phyloP scores from a whole-genome alignment of 2,329 filamentous ascomycete species.

The Akanthomyces uredinophilus region DNA sequence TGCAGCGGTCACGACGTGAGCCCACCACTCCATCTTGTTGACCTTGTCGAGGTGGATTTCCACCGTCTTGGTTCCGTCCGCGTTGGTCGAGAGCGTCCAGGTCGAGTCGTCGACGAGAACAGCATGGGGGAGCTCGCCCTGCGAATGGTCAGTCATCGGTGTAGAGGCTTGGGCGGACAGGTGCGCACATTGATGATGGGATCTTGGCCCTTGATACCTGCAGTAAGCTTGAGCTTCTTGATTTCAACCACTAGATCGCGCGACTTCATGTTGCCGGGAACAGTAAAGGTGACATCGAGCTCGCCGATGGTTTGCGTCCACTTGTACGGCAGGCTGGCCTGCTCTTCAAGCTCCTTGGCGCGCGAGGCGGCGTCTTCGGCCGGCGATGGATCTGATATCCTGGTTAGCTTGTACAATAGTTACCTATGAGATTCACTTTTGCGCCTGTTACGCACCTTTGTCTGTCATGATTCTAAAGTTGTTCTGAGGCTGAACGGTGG shows the following conservation, averaged over 20 bases:
- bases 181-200: slow-evolving; percentile 69
- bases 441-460: slow-evolving; percentile 28
- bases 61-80: slow-evolving; percentile 63
- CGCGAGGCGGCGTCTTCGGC: slow-evolving; percentile 54
- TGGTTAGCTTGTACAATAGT: not conserved
- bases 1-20: slow-evolving; percentile 79
- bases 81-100: slow-evolving; percentile 77
- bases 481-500: not conserved
- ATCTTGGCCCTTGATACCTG: slow-evolving; percentile 82
- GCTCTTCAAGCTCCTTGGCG: slow-evolving; percentile 77
- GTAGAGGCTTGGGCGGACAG: not conserved
- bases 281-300: slow-evolving; percentile 70
- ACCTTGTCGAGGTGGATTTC: slow-evolving; percentile 88
- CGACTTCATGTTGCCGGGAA: slow-evolving; percentile 79
- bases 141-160: slow-evolving; percentile 15
- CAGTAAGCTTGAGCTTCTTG: slow-evolving; percentile 70
- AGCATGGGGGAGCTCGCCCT: slow-evolving; percentile 81
- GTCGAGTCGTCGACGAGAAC: slow-evolving; percentile 83
- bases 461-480: slow-evolving; percentile 32
- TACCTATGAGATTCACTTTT: not conserved
- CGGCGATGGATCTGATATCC: slow-evolving; percentile 43
- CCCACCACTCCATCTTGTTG: slow-evolving; percentile 99
- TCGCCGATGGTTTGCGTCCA: slow-evolving; percentile 93
- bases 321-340: slow-evolving; percentile 86
- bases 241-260: slow-evolving; percentile 79